Evolutionary conservation across 2,329 filamentous ascomycete species (phyloP).

Genomic region (Orbilia oligospora): DNA sequence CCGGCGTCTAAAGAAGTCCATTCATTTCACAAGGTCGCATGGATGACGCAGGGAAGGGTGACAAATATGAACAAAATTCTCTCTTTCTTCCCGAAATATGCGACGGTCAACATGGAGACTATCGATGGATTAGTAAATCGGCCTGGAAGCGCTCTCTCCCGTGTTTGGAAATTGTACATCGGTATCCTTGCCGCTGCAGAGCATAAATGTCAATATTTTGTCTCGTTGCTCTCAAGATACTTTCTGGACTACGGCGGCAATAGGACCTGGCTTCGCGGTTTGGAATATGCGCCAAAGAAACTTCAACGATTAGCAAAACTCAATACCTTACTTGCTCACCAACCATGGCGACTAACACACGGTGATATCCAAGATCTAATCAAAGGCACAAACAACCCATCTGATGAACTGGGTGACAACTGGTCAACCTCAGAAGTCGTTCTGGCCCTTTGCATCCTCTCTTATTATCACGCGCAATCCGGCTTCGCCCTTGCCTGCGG

Average conservation of each 20-base stretch:
- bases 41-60: conserved; percentile 62
- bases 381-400: conserved; percentile 54
- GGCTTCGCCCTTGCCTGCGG: conserved; percentile 63
- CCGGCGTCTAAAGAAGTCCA: conserved; percentile 56
- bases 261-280: conserved; percentile 62
- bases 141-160: conserved; percentile 61
- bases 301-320: conserved; percentile 63
- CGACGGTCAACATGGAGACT: conserved; percentile 61
- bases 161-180: conserved; percentile 63
- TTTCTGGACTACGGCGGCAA: conserved; percentile 63
- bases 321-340: conserved; percentile 62
- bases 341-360: conserved; percentile 62
- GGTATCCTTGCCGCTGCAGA: conserved; percentile 63
- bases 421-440: conserved; percentile 63
- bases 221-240: conserved; percentile 62
- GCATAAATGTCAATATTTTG: conserved; percentile 63
- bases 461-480: conserved; percentile 63
- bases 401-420: conserved; percentile 58
- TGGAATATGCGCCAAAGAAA: conserved; percentile 62
- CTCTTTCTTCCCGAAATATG: conserved; percentile 62
- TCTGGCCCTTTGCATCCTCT: conserved; percentile 63
- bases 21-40: conserved; percentile 53
- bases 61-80: conserved; percentile 63
- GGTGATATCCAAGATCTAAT: conserved; percentile 62
- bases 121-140: conserved; percentile 61